Evolutionary conservation across 2,329 filamentous ascomycete genomes (phyloP).

Genomic region (Pseudogymnoascus sp.): DNA sequence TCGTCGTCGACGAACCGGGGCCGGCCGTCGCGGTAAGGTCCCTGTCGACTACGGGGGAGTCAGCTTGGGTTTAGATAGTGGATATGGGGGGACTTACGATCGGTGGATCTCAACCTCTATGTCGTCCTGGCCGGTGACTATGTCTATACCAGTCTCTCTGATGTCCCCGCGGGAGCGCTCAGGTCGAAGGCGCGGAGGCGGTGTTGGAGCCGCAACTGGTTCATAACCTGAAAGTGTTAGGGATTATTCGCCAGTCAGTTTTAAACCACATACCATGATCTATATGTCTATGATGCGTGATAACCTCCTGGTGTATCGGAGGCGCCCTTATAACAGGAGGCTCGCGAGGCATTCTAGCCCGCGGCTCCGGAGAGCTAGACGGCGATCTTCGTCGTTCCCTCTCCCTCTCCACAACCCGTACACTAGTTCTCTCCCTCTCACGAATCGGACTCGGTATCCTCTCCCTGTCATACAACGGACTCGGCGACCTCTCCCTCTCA

Average conservation of each 20-base stretch:
- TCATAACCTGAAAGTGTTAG: conserved; percentile 30
- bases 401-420: conserved; percentile 40
- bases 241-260: conserved; percentile 2
- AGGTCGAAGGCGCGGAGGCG: conserved; percentile 39
- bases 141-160: conserved; percentile 52
- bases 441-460: conserved; percentile 31
- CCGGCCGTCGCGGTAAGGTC: conserved; percentile 29
- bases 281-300: conserved; percentile 80
- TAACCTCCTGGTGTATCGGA: conserved; percentile 79
- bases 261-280: conserved; percentile 62
- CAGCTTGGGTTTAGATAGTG: neutral
- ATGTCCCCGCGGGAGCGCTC: conserved; percentile 36
- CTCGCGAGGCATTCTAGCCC: conserved; percentile 38
- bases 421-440: conserved; percentile 31
- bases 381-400: conserved; percentile 34
- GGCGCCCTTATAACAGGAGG: conserved; percentile 64
- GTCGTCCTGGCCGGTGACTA: conserved; percentile 45
- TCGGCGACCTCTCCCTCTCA: conserved; percentile 5
- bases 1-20: conserved; percentile 56
- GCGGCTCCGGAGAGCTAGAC: conserved; percentile 3
- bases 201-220: conserved; percentile 22
- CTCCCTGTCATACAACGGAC: conserved; percentile 25
- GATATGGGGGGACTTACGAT: neutral
- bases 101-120: conserved; percentile 50
- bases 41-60: neutral